Base-by-base conservation (phyloP, 768 basidiomycete species). In the Amanita muscaria region DNA sequence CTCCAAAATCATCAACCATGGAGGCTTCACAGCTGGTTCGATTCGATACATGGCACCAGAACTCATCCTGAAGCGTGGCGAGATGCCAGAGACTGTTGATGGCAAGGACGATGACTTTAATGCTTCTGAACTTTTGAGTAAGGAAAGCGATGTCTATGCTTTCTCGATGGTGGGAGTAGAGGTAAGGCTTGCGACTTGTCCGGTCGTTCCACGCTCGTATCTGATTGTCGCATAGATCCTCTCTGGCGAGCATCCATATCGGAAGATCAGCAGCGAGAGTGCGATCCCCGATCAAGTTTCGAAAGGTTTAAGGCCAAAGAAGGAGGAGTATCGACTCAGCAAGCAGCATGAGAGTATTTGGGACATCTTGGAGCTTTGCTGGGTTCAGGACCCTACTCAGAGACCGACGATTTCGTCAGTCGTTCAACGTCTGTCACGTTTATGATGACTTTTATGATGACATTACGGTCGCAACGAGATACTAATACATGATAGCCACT, bases 11-110 rank as follows among this genome's bases (percentile, higher is more conserved):
- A 64, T 74, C 36, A 74, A 74, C 48, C 56, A 57, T 36, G 57
- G 58, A 19, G 61, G 58, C 5, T 64, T 70, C 0, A 42, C 38
- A 14, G 73, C 67, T 12, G 73, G 72, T 14, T 67, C 70, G 2
- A 70, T 69, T 5, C 56, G 73, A 19, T 76, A 72, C 69, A 73
- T 75, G 73, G 79, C 79, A 0, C 79, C 79, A 14, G 79, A 80
- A 53, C 55, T 80, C 33, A 62, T 80, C 11, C 52, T 68, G 25
- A 67, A 71, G 0, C 67, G 75, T 29, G 67, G 71, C 3, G 67
- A 74, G 11, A 18, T 37, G 7, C 16, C 44, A 21, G 44, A 32
- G 8, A 15, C n/a, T 8, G 36, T 18, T 9, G 36, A 38, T 22
- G 37, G 37, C 5, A 5, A 14, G 36, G 77, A 79, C 43, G 62